Conservation (phyloP, 2,329 filamentous ascomycete species). For the Nannizziopsis barbatae region DNA sequence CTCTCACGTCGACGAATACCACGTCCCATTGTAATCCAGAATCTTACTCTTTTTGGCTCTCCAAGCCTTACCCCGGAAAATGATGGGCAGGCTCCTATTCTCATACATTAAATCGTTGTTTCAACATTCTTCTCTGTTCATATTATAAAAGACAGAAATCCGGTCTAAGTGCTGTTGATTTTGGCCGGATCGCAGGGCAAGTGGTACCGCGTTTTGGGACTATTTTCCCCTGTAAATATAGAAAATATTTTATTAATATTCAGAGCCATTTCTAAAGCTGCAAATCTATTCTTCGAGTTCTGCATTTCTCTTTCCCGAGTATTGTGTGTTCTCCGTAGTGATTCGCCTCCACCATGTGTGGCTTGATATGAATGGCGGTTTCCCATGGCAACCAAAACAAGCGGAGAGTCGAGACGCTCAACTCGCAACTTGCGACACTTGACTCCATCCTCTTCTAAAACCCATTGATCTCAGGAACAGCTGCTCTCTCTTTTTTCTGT, state of each 20-base stretch:
- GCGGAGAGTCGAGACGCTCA: neutral
- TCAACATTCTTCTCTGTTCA: neutral
- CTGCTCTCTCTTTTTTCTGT: neutral
- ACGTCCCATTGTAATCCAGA: too few relatives aligned
- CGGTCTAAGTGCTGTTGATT: conserved; percentile 3
- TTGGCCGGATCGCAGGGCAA: conserved; percentile 3
- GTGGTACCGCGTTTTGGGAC: neutral
- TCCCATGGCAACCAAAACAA: conserved; percentile 13
- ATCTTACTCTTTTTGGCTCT: too few relatives aligned
- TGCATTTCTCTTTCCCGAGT: neutral
- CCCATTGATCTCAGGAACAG: neutral
- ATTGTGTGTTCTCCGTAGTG: neutral
- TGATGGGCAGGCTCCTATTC: neutral
- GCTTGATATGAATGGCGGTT: neutral
- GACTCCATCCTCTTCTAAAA: neutral
- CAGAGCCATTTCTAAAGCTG: neutral
- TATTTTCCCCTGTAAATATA: conserved; percentile 7
- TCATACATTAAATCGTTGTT: too few relatives aligned
- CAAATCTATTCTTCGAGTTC: neutral
- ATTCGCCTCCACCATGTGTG: neutral
- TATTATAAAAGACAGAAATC: neutral
- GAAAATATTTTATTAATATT: neutral
- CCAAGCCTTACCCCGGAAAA: neutral
- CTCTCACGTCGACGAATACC: too few relatives aligned
- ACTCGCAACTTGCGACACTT: neutral